Conservation (phyloP, 192 early-diverging fungal genomes). For the Phlyctochytrium bullatum region DNA sequence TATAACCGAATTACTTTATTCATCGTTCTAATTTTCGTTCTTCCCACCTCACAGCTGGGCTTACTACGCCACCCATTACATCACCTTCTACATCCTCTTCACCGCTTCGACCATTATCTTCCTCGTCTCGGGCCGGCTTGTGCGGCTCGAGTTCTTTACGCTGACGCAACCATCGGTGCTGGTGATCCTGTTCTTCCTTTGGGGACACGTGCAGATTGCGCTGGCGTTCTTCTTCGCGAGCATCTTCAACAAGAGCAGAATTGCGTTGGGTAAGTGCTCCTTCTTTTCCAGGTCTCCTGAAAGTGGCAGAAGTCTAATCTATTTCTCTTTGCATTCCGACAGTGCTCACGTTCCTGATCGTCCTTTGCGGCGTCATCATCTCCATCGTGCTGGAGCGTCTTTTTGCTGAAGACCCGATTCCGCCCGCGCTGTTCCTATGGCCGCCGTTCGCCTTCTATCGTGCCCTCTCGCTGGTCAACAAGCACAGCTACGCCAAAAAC, state of each 20-base stretch:
- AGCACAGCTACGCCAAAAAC: neutral
- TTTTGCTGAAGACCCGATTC: slow-evolving; percentile 35
- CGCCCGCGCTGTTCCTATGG: slow-evolving; percentile 60
- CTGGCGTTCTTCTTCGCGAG: slow-evolving; percentile 62
- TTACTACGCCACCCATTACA: slow-evolving; percentile 14
- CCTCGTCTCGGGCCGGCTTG: slow-evolving; percentile 55
- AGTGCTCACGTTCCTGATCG: slow-evolving; percentile 62
- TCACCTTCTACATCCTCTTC: slow-evolving; percentile 27
- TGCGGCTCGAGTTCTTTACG: slow-evolving; percentile 14
- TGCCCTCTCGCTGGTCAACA: slow-evolving; percentile 49
- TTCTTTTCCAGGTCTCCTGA: neutral
- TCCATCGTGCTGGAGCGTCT: slow-evolving; percentile 50
- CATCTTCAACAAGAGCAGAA: slow-evolving; percentile 58
- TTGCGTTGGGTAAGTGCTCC: slow-evolving; percentile 41
- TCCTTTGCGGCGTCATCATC: slow-evolving; percentile 64
- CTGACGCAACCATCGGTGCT: slow-evolving; percentile 34
- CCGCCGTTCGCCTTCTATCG: slow-evolving; percentile 73
- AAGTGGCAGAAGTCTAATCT: slow-evolving; percentile 3
- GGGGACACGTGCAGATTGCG: slow-evolving; percentile 62
- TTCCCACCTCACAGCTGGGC: slow-evolving; percentile 38
- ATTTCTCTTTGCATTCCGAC: neutral
- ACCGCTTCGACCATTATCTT: slow-evolving; percentile 40
- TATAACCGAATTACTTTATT: too few species aligned
- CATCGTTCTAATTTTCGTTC: too few species aligned
- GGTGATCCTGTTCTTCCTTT: slow-evolving; percentile 59